A percentile compares a stretch with the other conserved stretches of the same genome.
Evolutionary conservation across 148 eudicot species (phyloP).

Genomic region (Vaccinium macrocarpon): DNA sequence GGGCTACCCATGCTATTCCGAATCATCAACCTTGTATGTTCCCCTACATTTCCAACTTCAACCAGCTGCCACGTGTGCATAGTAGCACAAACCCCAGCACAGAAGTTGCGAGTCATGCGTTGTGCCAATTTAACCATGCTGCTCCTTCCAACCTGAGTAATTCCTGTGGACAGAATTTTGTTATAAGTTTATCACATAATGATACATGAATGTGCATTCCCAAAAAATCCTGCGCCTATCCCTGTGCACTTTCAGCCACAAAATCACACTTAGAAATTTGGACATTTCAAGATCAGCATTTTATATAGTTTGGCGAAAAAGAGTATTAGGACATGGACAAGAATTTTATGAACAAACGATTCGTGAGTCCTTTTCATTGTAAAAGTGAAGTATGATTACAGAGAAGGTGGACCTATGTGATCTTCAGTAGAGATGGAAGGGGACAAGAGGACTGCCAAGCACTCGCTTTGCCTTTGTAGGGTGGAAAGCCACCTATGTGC

Average conservation of each 20-base stretch:
- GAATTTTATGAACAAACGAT: neutral
- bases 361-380: neutral
- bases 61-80: conserved; percentile 38
- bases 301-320: neutral
- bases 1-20: conserved; percentile 32
- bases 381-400: conserved; percentile 7
- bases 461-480: conserved; percentile 60
- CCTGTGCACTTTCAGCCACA: neutral
- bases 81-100: conserved; percentile 40
- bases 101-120: conserved; percentile 44
- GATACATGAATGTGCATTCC: neutral
- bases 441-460: conserved; percentile 34
- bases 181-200: neutral
- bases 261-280: neutral
- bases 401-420: conserved; percentile 26
- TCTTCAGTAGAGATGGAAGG: conserved; percentile 27
- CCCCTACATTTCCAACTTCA: conserved; percentile 22
- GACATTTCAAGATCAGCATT: neutral
- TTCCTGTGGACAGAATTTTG: conserved; percentile 16
- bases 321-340: neutral
- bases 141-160: conserved; percentile 27
- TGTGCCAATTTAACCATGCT: conserved; percentile 39
- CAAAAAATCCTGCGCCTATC: neutral
- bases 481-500: conserved; percentile 72
- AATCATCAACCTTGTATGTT: conserved; percentile 30